These are phyloP conservation scores for Dalechampia spathulata DNA, from an alignment of 441 rosid species.

Conservation along the genomic window DNA sequence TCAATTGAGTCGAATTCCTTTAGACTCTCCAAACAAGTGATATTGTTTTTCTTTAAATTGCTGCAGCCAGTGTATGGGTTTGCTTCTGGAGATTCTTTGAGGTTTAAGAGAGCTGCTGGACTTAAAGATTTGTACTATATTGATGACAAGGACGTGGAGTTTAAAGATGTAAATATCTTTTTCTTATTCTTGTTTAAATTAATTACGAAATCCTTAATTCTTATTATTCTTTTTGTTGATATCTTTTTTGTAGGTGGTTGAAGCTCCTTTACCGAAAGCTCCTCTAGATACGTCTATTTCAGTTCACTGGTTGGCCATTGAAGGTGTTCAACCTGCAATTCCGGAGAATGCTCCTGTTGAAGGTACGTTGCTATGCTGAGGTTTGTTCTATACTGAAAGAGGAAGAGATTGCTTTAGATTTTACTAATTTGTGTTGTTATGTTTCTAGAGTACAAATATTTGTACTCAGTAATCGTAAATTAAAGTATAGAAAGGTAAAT, in stretches of 20 bases:
- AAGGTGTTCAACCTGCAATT: constrained; percentile 92
- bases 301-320: constrained; percentile 96
- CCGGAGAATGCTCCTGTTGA: constrained; percentile 85
- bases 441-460: background rate
- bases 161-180: constrained; percentile 64
- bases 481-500: no score
- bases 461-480: background rate
- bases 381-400: background rate
- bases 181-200: background rate
- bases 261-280: constrained; percentile 82
- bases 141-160: constrained; percentile 82
- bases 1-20: no score
- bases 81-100: constrained; percentile 60
- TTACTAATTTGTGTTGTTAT: background rate
- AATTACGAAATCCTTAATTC: background rate
- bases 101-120: constrained; percentile 78
- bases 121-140: constrained; percentile 78
- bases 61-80: constrained; percentile 83
- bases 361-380: constrained; percentile 37
- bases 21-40: no score
- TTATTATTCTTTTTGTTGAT: background rate
- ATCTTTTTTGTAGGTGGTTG: constrained; percentile 50
- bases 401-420: background rate
- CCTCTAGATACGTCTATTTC: constrained; percentile 70
- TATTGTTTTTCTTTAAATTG: background rate